Evolutionary conservation across 2,329 filamentous ascomycete genomes (phyloP), one percentile per base, ranked within the genome.

Genomic region (Colletotrichum sublineola): DNA sequence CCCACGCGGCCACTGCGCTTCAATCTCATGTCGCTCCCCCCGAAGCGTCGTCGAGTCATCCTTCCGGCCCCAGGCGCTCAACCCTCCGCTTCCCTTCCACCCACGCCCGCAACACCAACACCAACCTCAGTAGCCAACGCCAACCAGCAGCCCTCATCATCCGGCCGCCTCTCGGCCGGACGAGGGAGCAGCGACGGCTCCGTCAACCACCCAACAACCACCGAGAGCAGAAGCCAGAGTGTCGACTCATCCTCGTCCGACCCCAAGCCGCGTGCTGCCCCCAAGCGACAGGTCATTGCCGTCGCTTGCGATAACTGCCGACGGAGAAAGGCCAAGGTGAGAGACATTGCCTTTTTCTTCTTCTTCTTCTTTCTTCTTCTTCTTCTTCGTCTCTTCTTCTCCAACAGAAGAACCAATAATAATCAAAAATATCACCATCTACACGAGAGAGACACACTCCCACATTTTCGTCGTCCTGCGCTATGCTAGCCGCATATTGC

Each of bases 251-350:
- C 66, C 8, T 60, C 70, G 8, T 55, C 44, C 33, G 70, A 73
- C 11, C 29, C 55, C 7, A 73, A 70, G 55, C 53, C 70, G 2
- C 67, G 70, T n/a, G 33, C 66, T 15, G 60, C 42, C 20, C 48
- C 66, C 7, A 73, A 73, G 40, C 24, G 70, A 38, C 70, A 73
- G 48, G 70, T 73, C 18, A 73, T 73, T 55, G 70, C 70, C 29
- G 70, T 73, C 31, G 70, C 70, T 29, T 73, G 70, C 40, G 66
- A 73, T n/a, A 69, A 73, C 53, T 73, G 70, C 36, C 66, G 70
- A 3, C 66, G 70, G 0, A 58, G 70, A 42, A 73, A 73, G 20
- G 70, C 70, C 12, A 73, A 73, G 70, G 70, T 73, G 55, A 70
- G 70, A 56, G 2, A 24, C 44, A 3, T 20, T 46, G 5, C 15